Evolutionary conservation across 2,329 filamentous ascomycete species (phyloP).

Genomic region (Plectosphaerella plurivora): DNA sequence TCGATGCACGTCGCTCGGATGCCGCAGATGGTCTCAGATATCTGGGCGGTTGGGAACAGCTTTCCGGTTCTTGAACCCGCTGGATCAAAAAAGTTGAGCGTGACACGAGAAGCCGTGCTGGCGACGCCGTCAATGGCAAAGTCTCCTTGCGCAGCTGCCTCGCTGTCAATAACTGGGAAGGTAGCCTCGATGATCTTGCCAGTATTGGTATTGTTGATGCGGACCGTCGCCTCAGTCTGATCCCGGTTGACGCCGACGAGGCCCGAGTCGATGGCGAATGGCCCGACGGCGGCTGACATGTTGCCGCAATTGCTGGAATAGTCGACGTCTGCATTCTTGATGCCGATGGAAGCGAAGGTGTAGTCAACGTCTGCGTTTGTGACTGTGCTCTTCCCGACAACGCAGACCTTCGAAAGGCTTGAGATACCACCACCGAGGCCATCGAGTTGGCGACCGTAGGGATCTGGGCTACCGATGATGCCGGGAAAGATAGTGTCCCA

Average conservation of each 20-base stretch:
- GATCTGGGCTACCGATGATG: constrained; percentile 62
- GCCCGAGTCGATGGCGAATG: constrained; percentile 55
- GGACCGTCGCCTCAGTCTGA: constrained; percentile 39
- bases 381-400: constrained; percentile 50
- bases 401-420: constrained; percentile 66
- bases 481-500: constrained; percentile 54
- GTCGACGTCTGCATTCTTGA: constrained; percentile 57
- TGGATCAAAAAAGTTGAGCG: constrained; percentile 58
- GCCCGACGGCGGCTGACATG: constrained; percentile 64
- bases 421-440: constrained; percentile 67
- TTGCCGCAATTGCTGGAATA: constrained; percentile 73
- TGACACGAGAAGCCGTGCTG: constrained; percentile 51
- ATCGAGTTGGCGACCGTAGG: constrained; percentile 65
- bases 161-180: constrained; percentile 46
- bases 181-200: constrained; percentile 55
- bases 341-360: constrained; percentile 66
- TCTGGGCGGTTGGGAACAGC: constrained; percentile 54
- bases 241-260: constrained; percentile 26
- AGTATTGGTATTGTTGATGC: constrained; percentile 70
- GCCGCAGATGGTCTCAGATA: constrained; percentile 44
- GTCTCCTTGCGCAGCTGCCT: constrained; percentile 44
- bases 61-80: constrained; percentile 60
- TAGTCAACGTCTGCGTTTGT: constrained; percentile 59
- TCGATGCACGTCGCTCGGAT: constrained; percentile 55
- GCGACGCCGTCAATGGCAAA: constrained; percentile 62